Percentiles rank a stretch among this genome's conserved stretches.
Evolutionary conservation across 331 rosid species (phyloP).

Genomic region (Erythrophleum ivorense): DNA sequence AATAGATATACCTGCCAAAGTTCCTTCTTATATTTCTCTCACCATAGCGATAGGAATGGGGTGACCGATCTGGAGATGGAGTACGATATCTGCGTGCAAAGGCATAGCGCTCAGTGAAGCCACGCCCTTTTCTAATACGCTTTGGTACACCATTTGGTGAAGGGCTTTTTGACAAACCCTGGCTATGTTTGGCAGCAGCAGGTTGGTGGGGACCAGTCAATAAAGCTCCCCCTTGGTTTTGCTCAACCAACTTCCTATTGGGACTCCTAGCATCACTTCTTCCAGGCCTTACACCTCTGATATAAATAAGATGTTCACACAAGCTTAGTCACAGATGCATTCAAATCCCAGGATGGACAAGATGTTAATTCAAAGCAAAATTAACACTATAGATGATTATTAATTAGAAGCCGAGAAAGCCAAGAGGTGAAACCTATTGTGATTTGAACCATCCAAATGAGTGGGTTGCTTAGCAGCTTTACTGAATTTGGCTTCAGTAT

Average conservation of each 20-base stretch:
- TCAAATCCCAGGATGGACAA: conserved; percentile 8
- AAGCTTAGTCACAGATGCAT: conserved; percentile 37
- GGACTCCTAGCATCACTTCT: conserved; percentile 44
- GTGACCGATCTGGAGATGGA: conserved; percentile 84
- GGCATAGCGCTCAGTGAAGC: conserved; percentile 90
- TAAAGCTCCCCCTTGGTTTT: conserved; percentile 47
- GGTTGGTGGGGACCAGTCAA: conserved; percentile 55
- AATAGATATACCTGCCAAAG: conserved; percentile 67
- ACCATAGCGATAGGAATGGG: conserved; percentile 54
- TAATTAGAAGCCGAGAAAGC: conserved; percentile 28
- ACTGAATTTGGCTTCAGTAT: conserved; percentile 52
- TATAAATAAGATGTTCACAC: conserved; percentile 29
- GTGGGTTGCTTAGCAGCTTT: conserved; percentile 53
- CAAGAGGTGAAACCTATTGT: conserved; percentile 65
- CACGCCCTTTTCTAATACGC: conserved; percentile 97
- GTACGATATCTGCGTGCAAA: conserved; percentile 93
- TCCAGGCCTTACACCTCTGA: conserved; percentile 69
- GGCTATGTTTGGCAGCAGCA: conserved; percentile 55
- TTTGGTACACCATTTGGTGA: conserved; percentile 83
- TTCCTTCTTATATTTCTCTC: conserved; percentile 71
- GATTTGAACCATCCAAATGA: conserved; percentile 61
- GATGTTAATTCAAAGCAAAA: conserved; percentile 31
- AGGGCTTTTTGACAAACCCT: conserved; percentile 68
- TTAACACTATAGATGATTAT: conserved; percentile 19
- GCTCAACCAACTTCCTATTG: conserved; percentile 48